These are phyloP conservation scores for Globisporangium abappressorium DNA, from an alignment of 352 stramenopile species.

Conservation along the genomic window DNA sequence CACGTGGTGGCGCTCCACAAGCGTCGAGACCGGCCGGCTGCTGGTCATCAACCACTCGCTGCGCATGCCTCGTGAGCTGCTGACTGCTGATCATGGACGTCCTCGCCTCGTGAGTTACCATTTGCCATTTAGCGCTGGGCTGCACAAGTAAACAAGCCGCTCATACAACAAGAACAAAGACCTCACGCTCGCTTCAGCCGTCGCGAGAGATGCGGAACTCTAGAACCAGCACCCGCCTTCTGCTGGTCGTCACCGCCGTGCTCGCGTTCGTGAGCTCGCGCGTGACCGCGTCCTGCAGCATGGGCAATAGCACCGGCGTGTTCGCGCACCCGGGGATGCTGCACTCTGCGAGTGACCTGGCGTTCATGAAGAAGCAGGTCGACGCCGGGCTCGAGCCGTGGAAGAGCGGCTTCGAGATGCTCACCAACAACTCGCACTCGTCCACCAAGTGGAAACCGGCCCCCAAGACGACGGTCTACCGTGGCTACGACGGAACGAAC, in stretches of 20 bases:
- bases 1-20: background rate
- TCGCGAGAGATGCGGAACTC: background rate
- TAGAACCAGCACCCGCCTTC: background rate
- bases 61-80: background rate
- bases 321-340: slow-evolving; percentile 21
- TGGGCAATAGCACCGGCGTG: slow-evolving; percentile 3
- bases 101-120: background rate
- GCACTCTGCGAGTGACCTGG: slow-evolving; percentile 18
- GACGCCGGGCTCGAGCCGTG: slow-evolving; percentile 16
- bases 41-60: background rate
- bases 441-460: slow-evolving; percentile 11
- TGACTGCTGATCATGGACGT: background rate
- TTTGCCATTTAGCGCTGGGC: background rate
- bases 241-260: background rate
- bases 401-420: slow-evolving; percentile 18
- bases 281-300: slow-evolving; percentile 8
- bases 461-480: slow-evolving; percentile 13
- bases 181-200: background rate
- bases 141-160: background rate
- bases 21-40: background rate
- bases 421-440: slow-evolving; percentile 20
- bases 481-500: slow-evolving; percentile 13
- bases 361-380: slow-evolving; percentile 18
- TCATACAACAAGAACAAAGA: background rate
- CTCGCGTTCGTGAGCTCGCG: slow-evolving; percentile 4